These are phyloP conservation scores for Pleomassaria siparia DNA, from an alignment of 2,329 filamentous ascomycete genomes.

Conservation along the genomic window DNA sequence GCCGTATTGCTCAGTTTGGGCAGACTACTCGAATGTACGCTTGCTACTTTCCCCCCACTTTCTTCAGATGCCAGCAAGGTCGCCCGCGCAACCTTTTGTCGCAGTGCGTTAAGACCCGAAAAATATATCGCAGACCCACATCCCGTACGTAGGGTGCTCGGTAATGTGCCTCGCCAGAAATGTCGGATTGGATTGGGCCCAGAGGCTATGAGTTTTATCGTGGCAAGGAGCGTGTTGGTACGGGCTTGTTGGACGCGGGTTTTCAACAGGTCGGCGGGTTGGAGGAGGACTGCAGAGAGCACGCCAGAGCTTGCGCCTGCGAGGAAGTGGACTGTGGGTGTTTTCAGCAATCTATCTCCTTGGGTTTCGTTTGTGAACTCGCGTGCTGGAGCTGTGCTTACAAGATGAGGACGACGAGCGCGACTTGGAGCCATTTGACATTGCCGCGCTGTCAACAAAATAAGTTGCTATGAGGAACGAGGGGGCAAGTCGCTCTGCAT, in stretches of 20 bases:
- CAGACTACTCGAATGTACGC: constrained; percentile 65
- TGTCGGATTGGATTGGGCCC: constrained; percentile 67
- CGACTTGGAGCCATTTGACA: constrained; percentile 55
- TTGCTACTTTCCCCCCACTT: not conserved
- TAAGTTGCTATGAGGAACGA: constrained; percentile 20
- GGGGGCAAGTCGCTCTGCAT: constrained; percentile 11
- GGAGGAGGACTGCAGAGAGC: constrained; percentile 83
- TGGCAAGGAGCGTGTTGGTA: constrained; percentile 65
- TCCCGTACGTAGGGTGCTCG: constrained; percentile 90
- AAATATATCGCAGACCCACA: constrained; percentile 95
- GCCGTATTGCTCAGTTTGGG: constrained; percentile 80
- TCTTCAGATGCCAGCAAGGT: constrained; percentile 23
- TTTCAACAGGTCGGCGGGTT: constrained; percentile 94
- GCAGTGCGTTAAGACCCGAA: constrained; percentile 78
- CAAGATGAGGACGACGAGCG: constrained; percentile 52
- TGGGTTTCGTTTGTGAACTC: not conserved
- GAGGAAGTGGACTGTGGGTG: constrained; percentile 68
- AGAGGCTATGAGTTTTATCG: constrained; percentile 69
- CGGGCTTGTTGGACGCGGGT: constrained; percentile 91
- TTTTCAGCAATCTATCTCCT: not conserved
- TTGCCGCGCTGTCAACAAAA: constrained; percentile 41
- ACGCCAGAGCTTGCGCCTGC: constrained; percentile 87
- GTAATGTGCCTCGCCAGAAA: constrained; percentile 90
- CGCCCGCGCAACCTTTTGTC: constrained; percentile 63
- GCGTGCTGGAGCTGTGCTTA: constrained; percentile 30